A percentile compares a stretch with the other conserved stretches of the same genome.
These are phyloP conservation scores for Chaetomium strumarium DNA, from an alignment of 2,329 filamentous ascomycete species.

Conservation along the genomic window DNA sequence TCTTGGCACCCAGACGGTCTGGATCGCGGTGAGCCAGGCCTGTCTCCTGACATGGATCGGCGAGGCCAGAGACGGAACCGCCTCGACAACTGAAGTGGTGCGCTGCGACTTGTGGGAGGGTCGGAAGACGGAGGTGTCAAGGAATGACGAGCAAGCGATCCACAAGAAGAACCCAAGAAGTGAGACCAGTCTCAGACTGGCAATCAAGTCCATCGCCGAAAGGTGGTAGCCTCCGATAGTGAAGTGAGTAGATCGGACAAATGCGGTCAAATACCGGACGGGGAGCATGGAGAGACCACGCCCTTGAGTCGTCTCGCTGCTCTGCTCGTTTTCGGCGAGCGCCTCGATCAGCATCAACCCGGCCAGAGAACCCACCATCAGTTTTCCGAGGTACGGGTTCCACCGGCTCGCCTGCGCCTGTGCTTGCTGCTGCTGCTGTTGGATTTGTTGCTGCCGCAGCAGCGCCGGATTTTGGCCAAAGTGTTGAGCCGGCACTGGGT, in stretches of 20 bases:
- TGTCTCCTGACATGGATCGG: conserved; percentile 80
- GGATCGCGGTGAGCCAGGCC: conserved; percentile 89
- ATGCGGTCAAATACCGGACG: conserved; percentile 47
- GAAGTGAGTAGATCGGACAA: conserved; percentile 45
- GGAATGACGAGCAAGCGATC: conserved; percentile 49
- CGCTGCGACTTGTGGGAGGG: conserved; percentile 37
- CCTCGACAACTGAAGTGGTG: conserved; percentile 36
- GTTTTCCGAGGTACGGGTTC: conserved; percentile 62
- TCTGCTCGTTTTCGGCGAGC: conserved; percentile 59
- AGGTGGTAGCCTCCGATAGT: conserved; percentile 50
- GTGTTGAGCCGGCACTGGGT: conserved; percentile 37
- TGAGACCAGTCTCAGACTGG: conserved; percentile 48
- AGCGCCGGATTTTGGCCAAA: conserved; percentile 38
- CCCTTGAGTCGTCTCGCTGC: conserved; percentile 57
- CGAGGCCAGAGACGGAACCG: conserved; percentile 68
- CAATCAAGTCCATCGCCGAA: conserved; percentile 39
- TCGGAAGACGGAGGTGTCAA: conserved; percentile 46
- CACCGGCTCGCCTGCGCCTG: conserved; percentile 43
- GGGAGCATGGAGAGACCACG: conserved; percentile 63
- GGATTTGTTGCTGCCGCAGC: conserved; percentile 51
- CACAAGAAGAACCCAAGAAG: conserved; percentile 50
- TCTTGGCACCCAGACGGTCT: conserved; percentile 84
- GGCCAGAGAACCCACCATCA: conserved; percentile 89
- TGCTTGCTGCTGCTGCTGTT: conserved; percentile 44
- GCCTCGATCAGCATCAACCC: conserved; percentile 90